These are phyloP conservation scores for Psidium friedrichsthalianum DNA, from an alignment of 345 rosid species.

Conservation along the genomic window DNA sequence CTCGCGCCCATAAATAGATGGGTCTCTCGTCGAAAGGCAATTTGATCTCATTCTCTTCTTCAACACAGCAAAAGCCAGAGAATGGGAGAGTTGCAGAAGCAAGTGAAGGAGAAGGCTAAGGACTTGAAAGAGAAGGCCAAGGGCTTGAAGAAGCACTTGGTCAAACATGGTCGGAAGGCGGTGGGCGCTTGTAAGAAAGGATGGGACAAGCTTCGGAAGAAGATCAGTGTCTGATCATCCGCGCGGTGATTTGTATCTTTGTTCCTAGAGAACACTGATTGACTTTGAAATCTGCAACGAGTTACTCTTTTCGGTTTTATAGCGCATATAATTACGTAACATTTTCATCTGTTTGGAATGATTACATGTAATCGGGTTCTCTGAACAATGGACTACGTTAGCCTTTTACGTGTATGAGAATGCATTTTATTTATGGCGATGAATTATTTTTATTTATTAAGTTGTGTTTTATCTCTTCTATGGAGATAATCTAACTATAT, in stretches of 20 bases:
- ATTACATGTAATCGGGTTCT: background rate
- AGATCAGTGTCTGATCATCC: background rate
- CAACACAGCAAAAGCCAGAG: background rate
- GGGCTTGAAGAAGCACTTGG: background rate
- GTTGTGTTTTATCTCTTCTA: background rate
- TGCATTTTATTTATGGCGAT: background rate
- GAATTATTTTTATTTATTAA: background rate
- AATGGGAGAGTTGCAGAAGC: background rate
- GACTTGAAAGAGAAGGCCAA: background rate
- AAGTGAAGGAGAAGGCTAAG: background rate
- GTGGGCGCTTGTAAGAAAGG: background rate
- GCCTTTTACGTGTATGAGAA: background rate
- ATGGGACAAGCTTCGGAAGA: background rate
- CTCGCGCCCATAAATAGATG: background rate
- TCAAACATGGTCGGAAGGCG: background rate
- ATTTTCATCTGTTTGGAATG: background rate
- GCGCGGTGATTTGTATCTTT: background rate
- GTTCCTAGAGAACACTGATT: background rate
- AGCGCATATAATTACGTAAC: background rate
- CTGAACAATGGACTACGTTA: background rate
- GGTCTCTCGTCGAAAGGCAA: background rate
- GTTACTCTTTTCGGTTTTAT: background rate
- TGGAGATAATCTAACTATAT: background rate
- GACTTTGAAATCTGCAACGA: background rate
- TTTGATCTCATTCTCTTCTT: background rate